Conservation (phyloP, 108 stramenopile species). For the Cyclotella baltica region DNA sequence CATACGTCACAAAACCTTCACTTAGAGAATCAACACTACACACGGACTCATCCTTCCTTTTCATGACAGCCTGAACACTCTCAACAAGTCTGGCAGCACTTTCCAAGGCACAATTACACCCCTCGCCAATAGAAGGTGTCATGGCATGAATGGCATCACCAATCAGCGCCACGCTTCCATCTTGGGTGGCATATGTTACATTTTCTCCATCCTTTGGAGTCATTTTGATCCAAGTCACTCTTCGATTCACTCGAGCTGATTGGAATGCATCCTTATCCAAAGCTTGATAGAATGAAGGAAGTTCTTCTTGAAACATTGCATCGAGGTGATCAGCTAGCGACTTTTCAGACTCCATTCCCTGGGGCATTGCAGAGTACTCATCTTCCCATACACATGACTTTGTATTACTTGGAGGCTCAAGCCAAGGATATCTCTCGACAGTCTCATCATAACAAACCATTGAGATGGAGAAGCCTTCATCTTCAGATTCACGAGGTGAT, state of each 20-base stretch:
- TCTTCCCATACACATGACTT: conserved; percentile 20
- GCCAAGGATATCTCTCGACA: conserved; percentile 18
- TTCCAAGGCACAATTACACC: conserved; percentile 39
- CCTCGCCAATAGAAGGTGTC: conserved; percentile 33
- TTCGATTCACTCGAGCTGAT: conserved; percentile 10
- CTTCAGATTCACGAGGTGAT: conserved; percentile 13
- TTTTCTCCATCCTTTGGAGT: not conserved
- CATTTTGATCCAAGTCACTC: conserved; percentile 26
- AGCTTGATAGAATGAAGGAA: conserved; percentile 13
- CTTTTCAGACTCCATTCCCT: not conserved
- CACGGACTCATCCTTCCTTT: not conserved
- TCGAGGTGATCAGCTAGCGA: conserved; percentile 9
- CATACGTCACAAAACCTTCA: conserved; percentile 16
- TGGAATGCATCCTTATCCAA: conserved; percentile 4
- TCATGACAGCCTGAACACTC: not conserved
- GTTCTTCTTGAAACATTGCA: conserved; percentile 8
- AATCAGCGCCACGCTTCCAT: conserved; percentile 17
- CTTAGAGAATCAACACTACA: not conserved
- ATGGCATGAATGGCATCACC: conserved; percentile 33
- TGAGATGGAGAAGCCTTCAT: conserved; percentile 15
- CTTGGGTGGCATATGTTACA: conserved; percentile 13
- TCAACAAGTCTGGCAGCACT: conserved; percentile 25
- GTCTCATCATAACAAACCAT: conserved; percentile 35
- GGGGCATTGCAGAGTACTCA: conserved; percentile 7
- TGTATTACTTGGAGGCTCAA: conserved; percentile 12